Evolutionary conservation across 495 filamentous ascomycete species (phyloP).

Genomic region (Penicillium lagena): DNA sequence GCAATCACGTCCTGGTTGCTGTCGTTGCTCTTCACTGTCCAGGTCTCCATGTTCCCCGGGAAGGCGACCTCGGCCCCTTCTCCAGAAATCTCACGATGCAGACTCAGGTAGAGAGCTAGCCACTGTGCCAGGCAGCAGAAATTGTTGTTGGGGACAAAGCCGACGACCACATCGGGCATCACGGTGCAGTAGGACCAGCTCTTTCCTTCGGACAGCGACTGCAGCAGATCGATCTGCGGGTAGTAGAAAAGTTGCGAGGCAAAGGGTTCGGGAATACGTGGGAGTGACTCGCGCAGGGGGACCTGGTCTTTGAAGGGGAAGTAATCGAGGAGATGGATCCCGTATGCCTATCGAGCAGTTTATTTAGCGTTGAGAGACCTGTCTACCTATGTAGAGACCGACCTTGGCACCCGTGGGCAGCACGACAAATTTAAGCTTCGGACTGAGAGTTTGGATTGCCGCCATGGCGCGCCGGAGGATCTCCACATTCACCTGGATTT

Average conservation of each 20-base stretch:
- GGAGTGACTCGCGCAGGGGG: slow-evolving; percentile 25
- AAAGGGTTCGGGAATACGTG: slow-evolving; percentile 36
- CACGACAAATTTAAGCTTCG: slow-evolving; percentile 7
- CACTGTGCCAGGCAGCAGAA: slow-evolving; percentile 15
- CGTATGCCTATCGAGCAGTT: slow-evolving; percentile 14
- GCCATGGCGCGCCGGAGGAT: slow-evolving; percentile 8
- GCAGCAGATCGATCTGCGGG: slow-evolving; percentile 33
- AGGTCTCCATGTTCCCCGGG: slow-evolving; percentile 23
- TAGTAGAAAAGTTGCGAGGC: slow-evolving; percentile 45
- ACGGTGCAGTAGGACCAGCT: slow-evolving; percentile 38
- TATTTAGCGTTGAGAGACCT: not conserved
- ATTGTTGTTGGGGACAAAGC: slow-evolving; percentile 9
- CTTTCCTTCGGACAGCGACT: slow-evolving; percentile 26
- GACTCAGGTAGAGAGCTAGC: slow-evolving; percentile 29
- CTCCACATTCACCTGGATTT: not conserved
- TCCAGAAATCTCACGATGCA: slow-evolving; percentile 27
- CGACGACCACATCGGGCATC: slow-evolving; percentile 38
- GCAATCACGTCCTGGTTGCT: slow-evolving; percentile 37
- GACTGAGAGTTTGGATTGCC: slow-evolving; percentile 2
- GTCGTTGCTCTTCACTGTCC: slow-evolving; percentile 19
- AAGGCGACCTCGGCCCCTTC: slow-evolving; percentile 23
- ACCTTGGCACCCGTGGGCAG: slow-evolving; percentile 12
- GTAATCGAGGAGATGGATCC: slow-evolving; percentile 17
- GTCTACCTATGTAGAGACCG: not conserved
- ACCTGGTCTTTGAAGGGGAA: slow-evolving; percentile 17